A percentile compares a stretch with the other conserved stretches of the same genome.
Evolutionary conservation across 805 yeast species (phyloP).

Genomic region (Ogataea trehalophila): DNA sequence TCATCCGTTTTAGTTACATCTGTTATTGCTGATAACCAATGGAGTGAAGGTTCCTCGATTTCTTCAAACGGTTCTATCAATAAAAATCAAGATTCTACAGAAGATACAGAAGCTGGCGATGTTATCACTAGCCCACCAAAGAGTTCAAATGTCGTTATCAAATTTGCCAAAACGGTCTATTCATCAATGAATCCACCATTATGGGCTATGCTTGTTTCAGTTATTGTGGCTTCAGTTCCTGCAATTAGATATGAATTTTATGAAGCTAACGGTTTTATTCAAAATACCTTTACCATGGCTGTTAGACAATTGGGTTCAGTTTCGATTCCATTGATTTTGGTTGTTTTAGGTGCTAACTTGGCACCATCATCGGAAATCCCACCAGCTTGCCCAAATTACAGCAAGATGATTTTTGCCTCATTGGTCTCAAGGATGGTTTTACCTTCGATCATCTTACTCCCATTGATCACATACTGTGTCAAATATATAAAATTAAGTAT

Average conservation of each 20-base stretch:
- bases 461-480: constrained; percentile 59
- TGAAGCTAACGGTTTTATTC: constrained; percentile 53
- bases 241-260: constrained; percentile 53
- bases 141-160: background rate
- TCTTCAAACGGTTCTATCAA: constrained; percentile 14
- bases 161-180: constrained; percentile 8
- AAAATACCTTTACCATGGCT: constrained; percentile 60
- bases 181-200: constrained; percentile 72
- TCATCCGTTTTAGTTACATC: background rate
- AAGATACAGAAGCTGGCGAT: background rate
- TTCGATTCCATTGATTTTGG: constrained; percentile 70
- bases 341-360: constrained; percentile 75
- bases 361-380: constrained; percentile 66
- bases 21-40: constrained; percentile 11
- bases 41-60: constrained; percentile 25
- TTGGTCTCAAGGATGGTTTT: constrained; percentile 73
- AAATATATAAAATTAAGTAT: constrained; percentile 62
- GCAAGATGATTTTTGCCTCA: constrained; percentile 62
- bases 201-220: constrained; percentile 68
- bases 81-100: background rate
- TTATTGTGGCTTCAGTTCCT: constrained; percentile 65
- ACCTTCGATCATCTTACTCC: constrained; percentile 64
- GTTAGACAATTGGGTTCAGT: constrained; percentile 66
- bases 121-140: background rate
- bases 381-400: constrained; percentile 57